Evolutionary conservation across 2,329 filamentous ascomycete genomes (phyloP).

Genomic region (Teratosphaeriaceae sp.): DNA sequence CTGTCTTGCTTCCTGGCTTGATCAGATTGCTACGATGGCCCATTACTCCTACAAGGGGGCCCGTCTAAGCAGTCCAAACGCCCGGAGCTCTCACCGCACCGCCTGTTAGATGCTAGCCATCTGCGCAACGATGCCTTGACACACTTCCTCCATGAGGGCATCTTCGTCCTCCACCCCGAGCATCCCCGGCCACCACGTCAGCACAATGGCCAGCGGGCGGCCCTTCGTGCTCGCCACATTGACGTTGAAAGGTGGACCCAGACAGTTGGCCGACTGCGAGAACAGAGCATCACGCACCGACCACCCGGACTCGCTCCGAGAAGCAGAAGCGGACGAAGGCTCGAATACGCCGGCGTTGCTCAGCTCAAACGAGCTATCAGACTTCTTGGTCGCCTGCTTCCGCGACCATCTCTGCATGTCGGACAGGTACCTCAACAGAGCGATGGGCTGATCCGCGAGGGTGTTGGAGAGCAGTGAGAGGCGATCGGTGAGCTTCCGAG

Average conservation of each 20-base stretch:
- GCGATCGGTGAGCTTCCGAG: conserved; percentile 25
- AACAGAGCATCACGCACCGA: conserved; percentile 36
- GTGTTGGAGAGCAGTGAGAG: conserved; percentile 29
- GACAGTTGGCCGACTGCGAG: conserved; percentile 37
- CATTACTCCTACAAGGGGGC: too few relatives aligned
- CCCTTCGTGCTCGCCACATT: conserved; percentile 36
- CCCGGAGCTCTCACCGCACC: not conserved
- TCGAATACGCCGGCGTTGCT: conserved; percentile 41
- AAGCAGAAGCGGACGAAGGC: not conserved
- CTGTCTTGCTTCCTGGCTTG: too few relatives aligned
- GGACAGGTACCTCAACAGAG: conserved; percentile 36
- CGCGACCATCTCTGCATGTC: conserved; percentile 36
- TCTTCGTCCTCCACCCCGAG: conserved; percentile 33
- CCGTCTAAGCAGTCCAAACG: not conserved
- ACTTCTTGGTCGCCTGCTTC: conserved; percentile 31
- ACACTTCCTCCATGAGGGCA: conserved; percentile 18
- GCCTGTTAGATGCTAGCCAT: not conserved
- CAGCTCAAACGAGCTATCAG: conserved; percentile 40
- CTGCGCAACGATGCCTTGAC: conserved; percentile 9
- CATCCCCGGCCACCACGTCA: conserved; percentile 40
- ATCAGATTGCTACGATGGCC: too few relatives aligned
- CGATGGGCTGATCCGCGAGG: conserved; percentile 36
- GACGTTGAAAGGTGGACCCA: conserved; percentile 34
- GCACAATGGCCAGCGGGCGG: conserved; percentile 32
- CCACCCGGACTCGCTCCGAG: not conserved